phyloP scores from a whole-genome alignment of 2,329 filamentous ascomycete species.

The Alternaria sp. region DNA sequence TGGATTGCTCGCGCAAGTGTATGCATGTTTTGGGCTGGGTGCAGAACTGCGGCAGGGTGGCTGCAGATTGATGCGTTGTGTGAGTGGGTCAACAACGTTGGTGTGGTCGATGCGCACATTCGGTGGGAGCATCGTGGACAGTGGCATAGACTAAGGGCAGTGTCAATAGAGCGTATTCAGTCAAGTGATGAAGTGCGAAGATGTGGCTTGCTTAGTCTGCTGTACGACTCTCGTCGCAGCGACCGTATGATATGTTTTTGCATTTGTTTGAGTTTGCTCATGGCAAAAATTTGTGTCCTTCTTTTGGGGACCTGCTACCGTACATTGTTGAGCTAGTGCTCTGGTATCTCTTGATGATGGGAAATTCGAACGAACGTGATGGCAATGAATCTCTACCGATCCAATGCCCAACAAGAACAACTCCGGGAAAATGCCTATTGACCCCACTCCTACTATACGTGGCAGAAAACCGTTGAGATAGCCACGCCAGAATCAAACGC shows the following conservation, averaged over 20 bases:
- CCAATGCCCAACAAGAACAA: constrained; percentile 19
- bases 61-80: constrained; percentile 24
- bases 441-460: constrained; percentile 16
- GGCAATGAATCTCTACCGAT: constrained; percentile 20
- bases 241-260: constrained; percentile 18
- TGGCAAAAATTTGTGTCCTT: constrained; percentile 22
- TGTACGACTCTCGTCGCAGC: constrained; percentile 13
- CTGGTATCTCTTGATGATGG: constrained; percentile 46
- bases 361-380: constrained; percentile 36
- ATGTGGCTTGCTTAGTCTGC: constrained; percentile 7
- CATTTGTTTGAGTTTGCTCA: constrained; percentile 18
- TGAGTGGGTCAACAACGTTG: constrained; percentile 19
- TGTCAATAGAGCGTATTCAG: neutral
- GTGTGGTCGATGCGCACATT: neutral
- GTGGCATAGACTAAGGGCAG: neutral
- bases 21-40: constrained; percentile 18
- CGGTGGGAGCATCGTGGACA: neutral
- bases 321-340: constrained; percentile 44
- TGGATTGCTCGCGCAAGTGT: constrained; percentile 19
- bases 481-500: constrained; percentile 24
- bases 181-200: neutral
- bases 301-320: constrained; percentile 34
- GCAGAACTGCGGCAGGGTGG: constrained; percentile 18
- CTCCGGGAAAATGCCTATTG: constrained; percentile 30
- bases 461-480: constrained; percentile 16